Percentiles rank a stretch among this genome's conserved stretches.
phyloP scores from a whole-genome alignment of 2,329 filamentous ascomycete genomes.

The Beauveria australis region DNA sequence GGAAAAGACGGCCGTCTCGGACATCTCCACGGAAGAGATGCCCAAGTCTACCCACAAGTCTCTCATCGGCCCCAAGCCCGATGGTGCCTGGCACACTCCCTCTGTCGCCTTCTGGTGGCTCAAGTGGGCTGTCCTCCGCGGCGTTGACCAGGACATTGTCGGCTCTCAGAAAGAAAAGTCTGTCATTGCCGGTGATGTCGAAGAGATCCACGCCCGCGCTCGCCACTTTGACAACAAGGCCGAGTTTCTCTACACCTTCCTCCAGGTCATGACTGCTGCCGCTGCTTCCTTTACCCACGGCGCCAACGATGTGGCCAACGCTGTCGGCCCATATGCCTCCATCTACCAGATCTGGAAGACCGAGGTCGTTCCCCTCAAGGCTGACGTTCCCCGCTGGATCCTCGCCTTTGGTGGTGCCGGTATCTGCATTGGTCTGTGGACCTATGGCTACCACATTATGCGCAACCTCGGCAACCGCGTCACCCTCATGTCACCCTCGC shows the following conservation, averaged over 20 bases:
- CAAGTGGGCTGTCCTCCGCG: conserved; percentile 39
- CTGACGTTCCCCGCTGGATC: conserved; percentile 51
- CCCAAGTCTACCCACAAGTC: conserved; percentile 24
- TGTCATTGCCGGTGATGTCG: conserved; percentile 43
- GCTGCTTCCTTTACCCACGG: conserved; percentile 59
- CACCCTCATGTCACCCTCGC: conserved; percentile 52
- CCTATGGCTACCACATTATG: conserved; percentile 59
- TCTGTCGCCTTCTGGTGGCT: conserved; percentile 35
- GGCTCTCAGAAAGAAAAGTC: conserved; percentile 26
- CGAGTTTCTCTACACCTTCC: conserved; percentile 53
- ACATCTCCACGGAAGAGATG: conserved; percentile 25
- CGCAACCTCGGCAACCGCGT: conserved; percentile 53
- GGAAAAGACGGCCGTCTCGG: conserved; percentile 21
- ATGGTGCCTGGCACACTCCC: conserved; percentile 34
- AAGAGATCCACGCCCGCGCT: conserved; percentile 47
- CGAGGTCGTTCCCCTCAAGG: conserved; percentile 35
- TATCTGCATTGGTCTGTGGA: conserved; percentile 50
- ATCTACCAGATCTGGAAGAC: conserved; percentile 53
- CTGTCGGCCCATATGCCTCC: conserved; percentile 54
- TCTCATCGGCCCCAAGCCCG: conserved; percentile 31
- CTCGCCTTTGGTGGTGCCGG: conserved; percentile 43
- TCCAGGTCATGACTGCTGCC: conserved; percentile 52
- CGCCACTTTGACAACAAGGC: conserved; percentile 53
- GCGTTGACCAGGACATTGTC: conserved; percentile 36
- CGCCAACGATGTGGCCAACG: conserved; percentile 58